Evolutionary conservation across 441 rosid species (phyloP).

Genomic region (Melianthus villosus): DNA sequence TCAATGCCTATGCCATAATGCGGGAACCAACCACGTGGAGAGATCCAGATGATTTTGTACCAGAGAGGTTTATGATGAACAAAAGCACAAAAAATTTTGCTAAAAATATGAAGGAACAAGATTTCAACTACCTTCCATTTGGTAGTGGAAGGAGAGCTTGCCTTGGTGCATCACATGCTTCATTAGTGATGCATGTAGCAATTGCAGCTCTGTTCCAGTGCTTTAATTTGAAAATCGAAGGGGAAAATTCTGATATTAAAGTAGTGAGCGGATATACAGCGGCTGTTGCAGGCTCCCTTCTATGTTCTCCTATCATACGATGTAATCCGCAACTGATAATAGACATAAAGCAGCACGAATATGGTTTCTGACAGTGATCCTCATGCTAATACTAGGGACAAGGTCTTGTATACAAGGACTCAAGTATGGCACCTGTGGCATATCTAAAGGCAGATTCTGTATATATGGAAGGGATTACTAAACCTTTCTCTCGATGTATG

Average conservation of each 20-base stretch:
- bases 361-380: too few species aligned
- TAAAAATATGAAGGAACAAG: conserved; percentile 42
- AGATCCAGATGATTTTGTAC: conserved; percentile 26
- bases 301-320: not conserved
- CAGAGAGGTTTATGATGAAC: conserved; percentile 22
- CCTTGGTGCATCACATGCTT: conserved; percentile 37
- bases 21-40: too few species aligned
- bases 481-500: too few species aligned
- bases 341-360: too few species aligned
- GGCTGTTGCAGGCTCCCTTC: conserved; percentile 13
- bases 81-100: conserved; percentile 17
- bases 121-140: conserved; percentile 41
- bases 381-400: too few species aligned
- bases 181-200: conserved; percentile 27
- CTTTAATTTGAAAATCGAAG: conserved; percentile 23
- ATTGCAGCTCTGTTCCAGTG: conserved; percentile 36
- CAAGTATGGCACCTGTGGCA: too few species aligned
- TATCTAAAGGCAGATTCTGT: too few species aligned
- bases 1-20: conserved; percentile 29
- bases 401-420: too few species aligned
- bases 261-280: conserved; percentile 45
- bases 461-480: too few species aligned
- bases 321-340: too few species aligned
- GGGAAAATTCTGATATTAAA: conserved; percentile 17
- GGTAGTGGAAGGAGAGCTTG: conserved; percentile 65